Percentiles rank a stretch among this genome's conserved stretches.
These are phyloP conservation scores for Acidiella bohemica DNA, from an alignment of 495 filamentous ascomycete species.

Conservation along the genomic window DNA sequence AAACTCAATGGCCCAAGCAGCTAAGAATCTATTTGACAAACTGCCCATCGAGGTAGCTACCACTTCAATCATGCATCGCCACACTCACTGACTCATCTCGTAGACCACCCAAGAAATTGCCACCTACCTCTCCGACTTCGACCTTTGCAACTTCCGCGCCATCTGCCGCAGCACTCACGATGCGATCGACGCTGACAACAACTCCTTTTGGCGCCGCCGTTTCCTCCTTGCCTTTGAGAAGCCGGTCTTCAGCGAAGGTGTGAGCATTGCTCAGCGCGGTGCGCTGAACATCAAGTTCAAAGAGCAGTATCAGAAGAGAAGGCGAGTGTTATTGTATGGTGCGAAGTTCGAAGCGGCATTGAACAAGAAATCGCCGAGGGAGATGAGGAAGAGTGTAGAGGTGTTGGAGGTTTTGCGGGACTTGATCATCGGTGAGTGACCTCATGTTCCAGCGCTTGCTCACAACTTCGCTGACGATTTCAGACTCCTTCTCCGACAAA, in stretches of 20 bases:
- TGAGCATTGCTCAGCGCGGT: no score
- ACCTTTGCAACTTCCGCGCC: constrained; percentile 21
- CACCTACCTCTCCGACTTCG: constrained; percentile 20
- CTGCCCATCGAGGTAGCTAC: neutral
- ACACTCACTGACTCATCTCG: neutral
- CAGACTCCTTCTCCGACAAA: constrained; percentile 8
- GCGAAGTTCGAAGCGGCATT: constrained; percentile 19
- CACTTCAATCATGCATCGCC: no score
- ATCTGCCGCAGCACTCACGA: constrained; percentile 21
- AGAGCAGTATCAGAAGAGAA: constrained; percentile 21
- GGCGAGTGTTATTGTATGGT: constrained; percentile 14
- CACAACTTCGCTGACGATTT: no score
- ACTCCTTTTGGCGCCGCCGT: constrained; percentile 24
- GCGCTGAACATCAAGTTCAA: constrained; percentile 14
- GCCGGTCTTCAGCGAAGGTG: constrained; percentile 2
- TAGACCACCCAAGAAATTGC: constrained; percentile 26
- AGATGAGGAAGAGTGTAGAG: constrained; percentile 5
- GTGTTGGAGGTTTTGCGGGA: constrained; percentile 20
- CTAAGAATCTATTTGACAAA: no score
- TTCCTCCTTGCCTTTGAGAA: constrained; percentile 21
- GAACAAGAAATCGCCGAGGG: constrained; percentile 1
- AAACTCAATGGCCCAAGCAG: no score
- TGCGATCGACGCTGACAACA: constrained; percentile 23
- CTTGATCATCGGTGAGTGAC: no score
- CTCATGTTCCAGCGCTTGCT: no score